A percentile compares a stretch with the other conserved stretches of the same genome.
phyloP scores from a whole-genome alignment of 768 basidiomycete species.

The Boletus reticuloceps region DNA sequence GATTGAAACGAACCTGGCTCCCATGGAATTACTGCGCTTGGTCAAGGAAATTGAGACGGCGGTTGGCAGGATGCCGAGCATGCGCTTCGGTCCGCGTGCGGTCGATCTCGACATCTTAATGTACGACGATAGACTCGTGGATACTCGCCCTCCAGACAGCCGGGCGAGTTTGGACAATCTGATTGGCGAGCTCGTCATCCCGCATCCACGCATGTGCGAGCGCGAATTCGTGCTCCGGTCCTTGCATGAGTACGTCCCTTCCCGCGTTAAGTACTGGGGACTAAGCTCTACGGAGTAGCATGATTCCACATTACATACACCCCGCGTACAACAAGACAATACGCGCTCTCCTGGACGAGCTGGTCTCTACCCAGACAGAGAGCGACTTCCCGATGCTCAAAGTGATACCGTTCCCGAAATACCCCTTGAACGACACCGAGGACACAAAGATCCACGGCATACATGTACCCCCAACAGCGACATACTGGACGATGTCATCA shows the following conservation, averaged over 20 bases:
- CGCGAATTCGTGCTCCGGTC: constrained; percentile 92
- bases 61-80: constrained; percentile 77
- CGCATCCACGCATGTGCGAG: constrained; percentile 79
- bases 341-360: constrained; percentile 40
- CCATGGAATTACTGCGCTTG: constrained; percentile 54
- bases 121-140: constrained; percentile 61
- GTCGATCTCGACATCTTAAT: constrained; percentile 88
- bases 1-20: constrained; percentile 73
- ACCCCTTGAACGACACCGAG: constrained; percentile 35
- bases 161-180: constrained; percentile 55
- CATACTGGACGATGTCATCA: constrained; percentile 25
- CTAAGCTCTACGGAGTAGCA: constrained; percentile 43
- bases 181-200: constrained; percentile 72
- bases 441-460: constrained; percentile 5
- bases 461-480: constrained; percentile 19
- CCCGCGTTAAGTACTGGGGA: not conserved
- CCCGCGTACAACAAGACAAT: constrained; percentile 54
- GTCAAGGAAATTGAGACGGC: constrained; percentile 70
- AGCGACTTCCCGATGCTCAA: constrained; percentile 55
- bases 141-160: constrained; percentile 46
- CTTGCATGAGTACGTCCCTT: constrained; percentile 65
- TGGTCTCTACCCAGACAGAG: constrained; percentile 32
- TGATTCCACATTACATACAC: constrained; percentile 73
- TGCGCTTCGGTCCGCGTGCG: constrained; percentile 84
- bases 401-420: constrained; percentile 71